Base-by-base conservation (phyloP, 768 basidiomycete genomes). In the Mycena metata region DNA sequence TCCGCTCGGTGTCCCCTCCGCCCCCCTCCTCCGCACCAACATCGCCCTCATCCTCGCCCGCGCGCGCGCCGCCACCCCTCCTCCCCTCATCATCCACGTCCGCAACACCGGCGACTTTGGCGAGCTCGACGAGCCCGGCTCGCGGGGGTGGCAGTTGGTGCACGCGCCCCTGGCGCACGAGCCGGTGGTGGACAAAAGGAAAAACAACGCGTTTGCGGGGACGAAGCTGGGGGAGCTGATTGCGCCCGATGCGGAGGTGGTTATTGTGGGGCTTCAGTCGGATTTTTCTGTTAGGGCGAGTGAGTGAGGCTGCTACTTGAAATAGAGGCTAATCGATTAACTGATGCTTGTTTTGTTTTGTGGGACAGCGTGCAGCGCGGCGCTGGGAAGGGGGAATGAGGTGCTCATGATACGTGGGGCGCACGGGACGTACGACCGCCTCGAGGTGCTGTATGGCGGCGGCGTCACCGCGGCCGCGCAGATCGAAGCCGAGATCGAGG, bases 141-240 rank as follows among this genome's bases (percentile, higher is more conserved):
- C 86, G 0, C 75, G 82, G 1, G 89, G 89, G 5, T 92, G 91
- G 91, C 78, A 87, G 70, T 88, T 92, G 72, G 83, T 85, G 61
- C 87, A 88, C 76, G 72, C 81, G 16, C 86, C 88, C 0, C 82
- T 83, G 5, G 77, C 83, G 0, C 74, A 81, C 72, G 91, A 92
- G 75, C 74, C 78, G 57, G 79, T 91, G 57, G 71, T 92, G 50
- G 90, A 92, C 79, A 92, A 91, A 79, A 79, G 80, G 61, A 90
- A 89, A 80, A 91, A 89, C 80, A 91, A 92, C 70, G 89, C 90
- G 23, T 92, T 92, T 70, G 81, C 85, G 0, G 89, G 87, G 23
- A 91, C 90, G 30, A 67, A 55, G 17, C 81, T 92, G 12, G 84
- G 77, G 5, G 81, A 84, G 7, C 74, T 89, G 43, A 79, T 92